These are phyloP conservation scores for Trapa incisa DNA, from an alignment of 345 rosid genomes.

Conservation along the genomic window DNA sequence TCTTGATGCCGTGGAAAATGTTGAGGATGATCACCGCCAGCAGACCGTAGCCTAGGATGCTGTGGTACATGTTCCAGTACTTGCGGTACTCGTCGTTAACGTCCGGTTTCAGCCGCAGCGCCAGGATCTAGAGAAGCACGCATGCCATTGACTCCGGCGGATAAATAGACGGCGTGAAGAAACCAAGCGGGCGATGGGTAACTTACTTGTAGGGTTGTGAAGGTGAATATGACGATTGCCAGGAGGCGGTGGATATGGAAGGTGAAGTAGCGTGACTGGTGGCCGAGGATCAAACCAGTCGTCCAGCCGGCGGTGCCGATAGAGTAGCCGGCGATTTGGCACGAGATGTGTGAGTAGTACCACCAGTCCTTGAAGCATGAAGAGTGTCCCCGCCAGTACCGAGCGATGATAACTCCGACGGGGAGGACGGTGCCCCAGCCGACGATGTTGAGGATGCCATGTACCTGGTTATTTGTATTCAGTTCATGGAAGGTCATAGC, in stretches of 20 bases:
- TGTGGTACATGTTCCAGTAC: slow-evolving; percentile 52
- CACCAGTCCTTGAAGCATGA: slow-evolving; percentile 5
- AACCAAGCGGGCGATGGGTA: too few species aligned
- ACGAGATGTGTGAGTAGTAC: slow-evolving; percentile 17
- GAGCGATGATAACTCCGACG: slow-evolving; percentile 30
- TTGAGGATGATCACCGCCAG: slow-evolving; percentile 26
- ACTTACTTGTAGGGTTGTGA: slow-evolving; percentile 36
- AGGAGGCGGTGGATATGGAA: slow-evolving; percentile 24
- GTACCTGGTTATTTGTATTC: slow-evolving; percentile 18
- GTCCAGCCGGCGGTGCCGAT: slow-evolving; percentile 33
- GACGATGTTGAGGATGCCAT: slow-evolving; percentile 36
- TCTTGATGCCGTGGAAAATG: slow-evolving; percentile 31
- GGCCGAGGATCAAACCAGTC: slow-evolving; percentile 34
- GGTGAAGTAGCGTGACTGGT: slow-evolving; percentile 20
- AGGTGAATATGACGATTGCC: slow-evolving; percentile 30
- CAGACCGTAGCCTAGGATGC: slow-evolving; percentile 34
- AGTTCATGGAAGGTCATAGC: too few species aligned
- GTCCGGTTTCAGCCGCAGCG: slow-evolving; percentile 24
- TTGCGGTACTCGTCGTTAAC: slow-evolving; percentile 22
- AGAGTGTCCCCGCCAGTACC: slow-evolving; percentile 28
- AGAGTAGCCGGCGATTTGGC: slow-evolving; percentile 31
- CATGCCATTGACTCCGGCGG: too few species aligned
- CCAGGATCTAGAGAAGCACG: slow-evolving; percentile 19
- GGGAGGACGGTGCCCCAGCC: slow-evolving; percentile 51
- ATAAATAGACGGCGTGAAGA: too few species aligned